Conservation (phyloP, 495 filamentous ascomycete species). For the Penicillium taxi region DNA sequence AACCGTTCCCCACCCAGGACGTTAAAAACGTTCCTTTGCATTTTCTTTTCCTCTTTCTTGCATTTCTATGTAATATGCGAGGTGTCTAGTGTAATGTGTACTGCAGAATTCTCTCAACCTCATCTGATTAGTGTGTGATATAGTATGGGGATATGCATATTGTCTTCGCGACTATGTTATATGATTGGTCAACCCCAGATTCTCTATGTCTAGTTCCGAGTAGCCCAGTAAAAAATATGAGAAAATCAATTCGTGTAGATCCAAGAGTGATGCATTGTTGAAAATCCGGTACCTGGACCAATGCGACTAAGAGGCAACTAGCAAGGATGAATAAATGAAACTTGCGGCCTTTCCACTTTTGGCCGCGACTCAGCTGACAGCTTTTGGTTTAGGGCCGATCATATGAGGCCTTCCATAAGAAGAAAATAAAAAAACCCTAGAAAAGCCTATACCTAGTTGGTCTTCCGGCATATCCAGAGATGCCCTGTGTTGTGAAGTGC, state of each 20-base stretch:
- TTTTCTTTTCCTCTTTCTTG: no score
- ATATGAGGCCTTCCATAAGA: not conserved
- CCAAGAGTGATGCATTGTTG: no score
- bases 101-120: no score
- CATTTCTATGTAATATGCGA: no score
- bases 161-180: no score
- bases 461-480: slow-evolving; percentile 18
- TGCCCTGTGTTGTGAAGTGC: slow-evolving; percentile 13
- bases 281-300: slow-evolving; percentile 8
- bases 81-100: no score
- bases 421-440: not conserved
- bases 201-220: no score
- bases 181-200: no score
- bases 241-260: no score
- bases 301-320: slow-evolving; percentile 13
- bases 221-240: no score
- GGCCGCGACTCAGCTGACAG: slow-evolving; percentile 17
- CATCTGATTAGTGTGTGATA: no score
- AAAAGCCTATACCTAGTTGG: slow-evolving; percentile 13
- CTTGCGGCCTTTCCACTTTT: slow-evolving; percentile 8
- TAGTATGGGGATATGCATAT: no score
- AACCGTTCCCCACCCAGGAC: slow-evolving; percentile 11
- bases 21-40: slow-evolving; percentile 14
- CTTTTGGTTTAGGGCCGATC: not conserved
- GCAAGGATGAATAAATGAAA: slow-evolving; percentile 13